Evolutionary conservation across 2,329 filamentous ascomycete genomes (phyloP), one percentile per base, ranked within the genome.

Genomic region (Aspergillus sp.): DNA sequence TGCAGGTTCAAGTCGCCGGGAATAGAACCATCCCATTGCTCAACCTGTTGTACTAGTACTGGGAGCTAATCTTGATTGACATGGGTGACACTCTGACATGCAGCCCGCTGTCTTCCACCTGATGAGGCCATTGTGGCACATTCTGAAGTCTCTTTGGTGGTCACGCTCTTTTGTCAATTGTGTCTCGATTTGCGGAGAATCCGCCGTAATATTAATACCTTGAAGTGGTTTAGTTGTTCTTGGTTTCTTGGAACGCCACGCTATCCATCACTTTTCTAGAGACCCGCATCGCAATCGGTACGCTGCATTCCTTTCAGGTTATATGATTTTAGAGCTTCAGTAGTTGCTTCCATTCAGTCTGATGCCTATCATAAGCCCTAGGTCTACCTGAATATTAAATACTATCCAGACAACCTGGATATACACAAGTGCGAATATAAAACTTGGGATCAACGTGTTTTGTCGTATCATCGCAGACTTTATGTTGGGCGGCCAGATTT

Each of bases 201-300:
- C 4, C 44, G 43, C 52, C 52, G 52, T 54, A 15, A 37, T 39
- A 54, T 31, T 31, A 31, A 31, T 31, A 8, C n/a, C 41, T 52
- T 41, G 37, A 43, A 41, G 7, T 15, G 37, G 52, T 23, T 27
- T 54, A 48, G 52, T 44, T 54, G 43, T n/a, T 33, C 52, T 47
- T 54, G 52, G 48, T 21, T 19, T 40, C 35, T 54, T 37, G 27
- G 19, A 40, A 31, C 33, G 21, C 27, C 27, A 31, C 27, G 27
- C 27, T 33, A 27, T 48, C 44, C 35, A n/a, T n/a, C 45, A 21
- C 27, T 21, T 19, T 14, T n/a, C 23, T 31, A 9, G 8, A 11
- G 27, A 9, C 27, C 27, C 27, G 9, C 27, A 11, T 11, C 9
- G 27, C 27, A 31, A 31, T 9, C 9, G 9, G 25, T 31, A 31